Conservation (phyloP, 768 basidiomycete species). For the Trametes cingulata region DNA sequence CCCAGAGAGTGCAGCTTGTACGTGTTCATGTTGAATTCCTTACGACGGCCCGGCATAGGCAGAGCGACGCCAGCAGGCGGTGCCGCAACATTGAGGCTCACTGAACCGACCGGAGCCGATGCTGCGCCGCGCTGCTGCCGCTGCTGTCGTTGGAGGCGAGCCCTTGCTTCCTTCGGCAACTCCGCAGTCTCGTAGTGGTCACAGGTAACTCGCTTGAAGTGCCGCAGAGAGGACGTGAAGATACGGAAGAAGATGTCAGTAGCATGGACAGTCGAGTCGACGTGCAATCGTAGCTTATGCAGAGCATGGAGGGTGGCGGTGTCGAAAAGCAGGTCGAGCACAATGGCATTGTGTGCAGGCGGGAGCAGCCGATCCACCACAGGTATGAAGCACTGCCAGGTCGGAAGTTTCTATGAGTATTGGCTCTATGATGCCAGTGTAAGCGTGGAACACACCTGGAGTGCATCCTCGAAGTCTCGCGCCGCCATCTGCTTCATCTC, state of each 20-base stretch:
- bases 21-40: slow-evolving; percentile 24
- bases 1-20: slow-evolving; percentile 32
- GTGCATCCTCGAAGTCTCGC: slow-evolving; percentile 31
- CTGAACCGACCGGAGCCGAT: background rate
- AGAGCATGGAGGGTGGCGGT: background rate
- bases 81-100: too few species aligned
- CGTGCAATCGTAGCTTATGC: background rate
- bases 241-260: background rate
- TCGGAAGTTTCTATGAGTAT: too few species aligned
- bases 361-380: slow-evolving; percentile 5
- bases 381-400: slow-evolving; percentile 2
- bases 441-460: slow-evolving; percentile 1
- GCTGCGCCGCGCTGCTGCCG: background rate
- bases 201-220: slow-evolving; percentile 32
- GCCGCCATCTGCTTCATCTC: slow-evolving; percentile 30
- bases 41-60: background rate
- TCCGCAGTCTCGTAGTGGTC: slow-evolving; percentile 33
- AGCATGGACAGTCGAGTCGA: background rate
- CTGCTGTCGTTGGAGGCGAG: slow-evolving; percentile 18
- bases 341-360: background rate
- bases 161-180: slow-evolving; percentile 38
- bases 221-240: slow-evolving; percentile 21
- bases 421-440: background rate
- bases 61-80: too few species aligned
- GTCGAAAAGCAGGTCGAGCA: background rate